Conservation (phyloP, 2,329 filamentous ascomycete species). For the Fusarium agapanthi region DNA sequence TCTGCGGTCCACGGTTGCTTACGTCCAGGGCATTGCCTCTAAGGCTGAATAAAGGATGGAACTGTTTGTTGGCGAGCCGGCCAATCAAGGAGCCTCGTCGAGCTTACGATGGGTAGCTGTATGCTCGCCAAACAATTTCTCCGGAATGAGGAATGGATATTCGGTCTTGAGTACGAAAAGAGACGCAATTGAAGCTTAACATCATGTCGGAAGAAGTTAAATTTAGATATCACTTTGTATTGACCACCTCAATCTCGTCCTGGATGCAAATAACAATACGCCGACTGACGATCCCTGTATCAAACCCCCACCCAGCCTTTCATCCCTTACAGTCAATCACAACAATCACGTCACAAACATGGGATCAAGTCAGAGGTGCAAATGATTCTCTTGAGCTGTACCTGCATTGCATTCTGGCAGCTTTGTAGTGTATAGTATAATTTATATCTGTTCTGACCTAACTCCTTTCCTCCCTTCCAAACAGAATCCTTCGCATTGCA, state of each 20-base stretch:
- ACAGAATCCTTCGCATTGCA: conserved; percentile 22
- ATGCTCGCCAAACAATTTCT: background rate
- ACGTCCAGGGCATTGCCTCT: background rate
- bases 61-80: background rate
- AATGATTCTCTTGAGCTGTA: conserved; percentile 37
- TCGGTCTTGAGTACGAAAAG: background rate
- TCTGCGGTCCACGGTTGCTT: background rate
- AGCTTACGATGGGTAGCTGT: background rate
- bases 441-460: conserved; percentile 35
- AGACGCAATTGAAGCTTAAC: background rate
- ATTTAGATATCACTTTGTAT: background rate
- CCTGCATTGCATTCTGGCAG: conserved; percentile 42
- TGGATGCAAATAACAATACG: background rate
- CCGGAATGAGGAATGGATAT: background rate
- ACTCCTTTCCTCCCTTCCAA: conserved; percentile 25
- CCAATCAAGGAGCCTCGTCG: background rate
- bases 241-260: background rate
- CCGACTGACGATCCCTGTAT: background rate
- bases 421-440: conserved; percentile 41
- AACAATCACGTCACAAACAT: background rate
- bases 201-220: background rate
- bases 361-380: conserved; percentile 6
- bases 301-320: background rate
- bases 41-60: conserved; percentile 6
- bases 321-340: background rate